Evolutionary conservation across 352 stramenopile genomes (phyloP).

Genomic region (Pythium biforme): DNA sequence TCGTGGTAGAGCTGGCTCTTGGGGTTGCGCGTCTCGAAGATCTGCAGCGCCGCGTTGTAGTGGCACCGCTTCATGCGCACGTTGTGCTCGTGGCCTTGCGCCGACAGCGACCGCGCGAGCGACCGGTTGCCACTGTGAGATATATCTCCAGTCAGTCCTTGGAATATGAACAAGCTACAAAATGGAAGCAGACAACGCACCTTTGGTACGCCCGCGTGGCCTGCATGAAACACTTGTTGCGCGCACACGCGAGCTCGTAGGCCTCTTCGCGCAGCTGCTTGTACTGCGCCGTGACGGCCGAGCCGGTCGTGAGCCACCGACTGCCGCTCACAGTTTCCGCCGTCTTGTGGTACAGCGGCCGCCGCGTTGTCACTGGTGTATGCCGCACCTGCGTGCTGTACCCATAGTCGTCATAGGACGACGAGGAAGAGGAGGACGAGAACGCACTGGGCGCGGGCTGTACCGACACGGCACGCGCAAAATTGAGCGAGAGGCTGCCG

Average conservation of each 20-base stretch:
- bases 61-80: constrained; percentile 84
- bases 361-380: constrained; percentile 22
- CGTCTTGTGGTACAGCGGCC: constrained; percentile 61
- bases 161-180: no score
- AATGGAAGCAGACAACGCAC: constrained; percentile 29
- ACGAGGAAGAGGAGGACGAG: constrained; percentile 15
- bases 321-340: constrained; percentile 34
- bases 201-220: constrained; percentile 80
- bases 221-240: constrained; percentile 87
- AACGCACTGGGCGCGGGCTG: constrained; percentile 27
- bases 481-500: constrained; percentile 64
- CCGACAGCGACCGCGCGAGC: constrained; percentile 68
- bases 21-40: constrained; percentile 81
- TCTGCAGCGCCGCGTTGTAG: constrained; percentile 67
- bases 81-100: constrained; percentile 80
- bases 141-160: no score
- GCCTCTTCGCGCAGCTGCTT: constrained; percentile 70
- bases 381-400: constrained; percentile 6
- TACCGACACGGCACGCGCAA: constrained; percentile 72
- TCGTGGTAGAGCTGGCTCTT: constrained; percentile 74
- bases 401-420: constrained; percentile 8
- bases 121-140: constrained; percentile 70
- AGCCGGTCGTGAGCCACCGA: constrained; percentile 69
- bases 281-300: constrained; percentile 65
- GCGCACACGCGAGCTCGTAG: constrained; percentile 76